Conservation (phyloP, 306 rosid genomes). For the Begonia loranthoides region DNA sequence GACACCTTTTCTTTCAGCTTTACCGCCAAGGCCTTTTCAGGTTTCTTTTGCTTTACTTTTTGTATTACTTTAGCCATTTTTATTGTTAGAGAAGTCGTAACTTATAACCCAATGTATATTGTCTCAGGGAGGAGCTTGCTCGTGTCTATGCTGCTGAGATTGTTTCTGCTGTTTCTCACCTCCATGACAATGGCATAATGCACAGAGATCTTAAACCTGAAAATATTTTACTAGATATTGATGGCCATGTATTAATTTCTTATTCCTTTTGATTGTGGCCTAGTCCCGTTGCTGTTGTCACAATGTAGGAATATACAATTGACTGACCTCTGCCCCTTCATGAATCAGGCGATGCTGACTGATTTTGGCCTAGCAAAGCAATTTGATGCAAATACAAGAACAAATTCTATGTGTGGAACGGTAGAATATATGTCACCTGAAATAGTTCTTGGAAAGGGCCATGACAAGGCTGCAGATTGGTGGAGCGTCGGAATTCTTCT, state of each 20-base stretch:
- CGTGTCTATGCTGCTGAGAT: slow-evolving; percentile 90
- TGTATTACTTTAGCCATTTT: not conserved
- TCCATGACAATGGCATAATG: slow-evolving; percentile 87
- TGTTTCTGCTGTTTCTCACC: slow-evolving; percentile 89
- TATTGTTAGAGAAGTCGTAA: slow-evolving; percentile 8
- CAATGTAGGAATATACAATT: no score
- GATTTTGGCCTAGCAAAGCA: slow-evolving; percentile 93
- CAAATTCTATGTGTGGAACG: slow-evolving; percentile 91
- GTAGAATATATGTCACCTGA: slow-evolving; percentile 97
- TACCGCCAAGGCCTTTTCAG: slow-evolving; percentile 93
- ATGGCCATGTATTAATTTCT: slow-evolving; percentile 63
- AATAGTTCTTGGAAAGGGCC: slow-evolving; percentile 94
- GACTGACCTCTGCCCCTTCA: slow-evolving; percentile 13
- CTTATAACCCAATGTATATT: slow-evolving; percentile 1
- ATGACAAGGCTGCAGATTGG: slow-evolving; percentile 97
- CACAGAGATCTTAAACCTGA: slow-evolving; percentile 97
- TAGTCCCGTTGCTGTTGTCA: not conserved
- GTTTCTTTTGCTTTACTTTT: slow-evolving; percentile 16
- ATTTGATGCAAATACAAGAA: slow-evolving; percentile 64
- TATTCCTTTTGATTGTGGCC: not conserved
- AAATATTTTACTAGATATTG: slow-evolving; percentile 72
- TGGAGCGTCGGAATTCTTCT: slow-evolving; percentile 90
- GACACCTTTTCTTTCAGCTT: slow-evolving; percentile 96
- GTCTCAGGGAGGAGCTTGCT: slow-evolving; percentile 83
- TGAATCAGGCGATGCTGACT: slow-evolving; percentile 72